phyloP scores from a whole-genome alignment of 2,329 filamentous ascomycete species.

The Phyllosticta ampelicida region DNA sequence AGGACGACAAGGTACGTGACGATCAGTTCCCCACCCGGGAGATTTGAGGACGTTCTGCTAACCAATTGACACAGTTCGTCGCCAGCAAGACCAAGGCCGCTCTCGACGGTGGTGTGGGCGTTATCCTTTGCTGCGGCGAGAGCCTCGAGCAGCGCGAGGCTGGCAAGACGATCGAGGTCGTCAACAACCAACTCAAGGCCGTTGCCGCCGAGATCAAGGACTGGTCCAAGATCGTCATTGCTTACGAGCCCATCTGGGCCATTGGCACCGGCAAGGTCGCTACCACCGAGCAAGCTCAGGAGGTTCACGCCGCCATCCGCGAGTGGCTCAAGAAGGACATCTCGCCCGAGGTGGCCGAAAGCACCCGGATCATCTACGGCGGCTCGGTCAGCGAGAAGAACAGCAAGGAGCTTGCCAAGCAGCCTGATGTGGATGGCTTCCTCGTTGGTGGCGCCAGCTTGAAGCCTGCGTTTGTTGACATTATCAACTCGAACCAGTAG shows the following conservation, averaged over 20 bases:
- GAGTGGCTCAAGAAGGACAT: conserved; percentile 68
- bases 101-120: conserved; percentile 71
- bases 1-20: conserved; percentile 56
- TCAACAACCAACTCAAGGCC: conserved; percentile 75
- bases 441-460: conserved; percentile 91
- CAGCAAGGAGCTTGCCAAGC: conserved; percentile 81
- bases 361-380: conserved; percentile 91
- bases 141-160: conserved; percentile 84
- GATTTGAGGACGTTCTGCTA: neutral
- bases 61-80: conserved; percentile 45
- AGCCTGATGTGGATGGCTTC: conserved; percentile 96
- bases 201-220: conserved; percentile 69
- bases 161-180: conserved; percentile 73
- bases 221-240: conserved; percentile 91
- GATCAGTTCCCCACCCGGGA: neutral
- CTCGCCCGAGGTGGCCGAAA: conserved; percentile 67
- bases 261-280: conserved; percentile 64
- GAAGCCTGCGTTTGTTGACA: conserved; percentile 82
- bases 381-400: conserved; percentile 98
- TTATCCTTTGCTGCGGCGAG: conserved; percentile 98
- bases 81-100: conserved; percentile 92
- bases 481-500: conserved; percentile 48
- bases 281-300: conserved; percentile 32
- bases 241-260: conserved; percentile 97
- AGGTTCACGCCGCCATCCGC: conserved; percentile 64